Evolutionary conservation across 345 rosid species (phyloP), one percentile per base, ranked within the genome.

Genomic region (Gossypium bickii): DNA sequence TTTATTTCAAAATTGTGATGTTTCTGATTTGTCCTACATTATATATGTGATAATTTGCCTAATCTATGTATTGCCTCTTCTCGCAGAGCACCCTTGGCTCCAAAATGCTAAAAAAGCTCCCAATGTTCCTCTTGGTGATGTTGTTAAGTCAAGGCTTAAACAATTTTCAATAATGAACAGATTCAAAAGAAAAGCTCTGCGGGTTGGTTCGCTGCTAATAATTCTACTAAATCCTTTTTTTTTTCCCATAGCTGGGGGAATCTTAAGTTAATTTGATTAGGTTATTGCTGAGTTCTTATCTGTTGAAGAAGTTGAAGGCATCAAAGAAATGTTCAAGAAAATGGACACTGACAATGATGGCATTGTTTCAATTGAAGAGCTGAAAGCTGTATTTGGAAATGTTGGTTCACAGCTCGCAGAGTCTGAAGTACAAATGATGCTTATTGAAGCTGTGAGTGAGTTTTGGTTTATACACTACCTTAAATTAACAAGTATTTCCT

Each of bases 101-200:
- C 97, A 85, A 83, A 96, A 96, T 82, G 99, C 99, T 49, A 96
- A 89, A 83, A 96, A 92, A 76, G 97, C 97, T 79, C 92, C 99
- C 49, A 92, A 96, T 85, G 90, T 90, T 73, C 95, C 95, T 79
- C 99, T 93, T 72, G 99, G 98, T 59, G 99, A 96, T 85, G 97
- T 89, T 77, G 99, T 96, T 76, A 96, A 88, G 84, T 85, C 99
- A 57, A 89, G 99, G 82, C 89, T 96, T 44, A 93, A 93, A 85
- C 98, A 96, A 72, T 96, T 96, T 82, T 96, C 99, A 38, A 89
- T 93, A 92, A 96, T 93, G 99, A 96, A 96, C 87, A 87, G 98
- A 87, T 96, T 96, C 90, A 96, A 96, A 87, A 93, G 99, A 87
- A 93, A 96, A 90, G 98, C 97, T 43, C 84, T 96, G 60, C 88